A percentile compares a stretch with the other conserved stretches of the same genome.
Evolutionary conservation across 116 monocot genomes (phyloP).

Genomic region (Dioscorea cayenensis): DNA sequence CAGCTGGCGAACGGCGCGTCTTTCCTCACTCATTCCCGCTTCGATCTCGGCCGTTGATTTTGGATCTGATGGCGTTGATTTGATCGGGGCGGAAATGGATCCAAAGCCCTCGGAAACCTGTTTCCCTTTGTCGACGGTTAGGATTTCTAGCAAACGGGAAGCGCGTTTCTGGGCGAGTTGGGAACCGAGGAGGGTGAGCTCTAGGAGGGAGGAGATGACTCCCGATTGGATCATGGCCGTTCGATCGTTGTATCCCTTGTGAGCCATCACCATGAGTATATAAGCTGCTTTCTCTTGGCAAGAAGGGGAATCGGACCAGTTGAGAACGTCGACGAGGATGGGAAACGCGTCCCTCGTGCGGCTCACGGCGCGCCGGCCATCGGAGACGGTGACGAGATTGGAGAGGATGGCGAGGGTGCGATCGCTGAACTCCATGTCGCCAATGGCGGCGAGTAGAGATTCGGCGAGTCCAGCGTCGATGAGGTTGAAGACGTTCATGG

Average conservation of each 20-base stretch:
- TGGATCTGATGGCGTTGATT: constrained; percentile 22
- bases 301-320: constrained; percentile 58
- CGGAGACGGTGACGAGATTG: constrained; percentile 50
- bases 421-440: constrained; percentile 49
- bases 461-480: constrained; percentile 40
- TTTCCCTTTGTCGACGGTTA: constrained; percentile 55
- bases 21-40: constrained; percentile 54
- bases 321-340: constrained; percentile 63
- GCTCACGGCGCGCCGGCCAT: constrained; percentile 51
- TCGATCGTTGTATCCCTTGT: constrained; percentile 41
- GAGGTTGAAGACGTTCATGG: constrained; percentile 33
- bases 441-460: constrained; percentile 33
- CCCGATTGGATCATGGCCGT: constrained; percentile 60
- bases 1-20: constrained; percentile 55
- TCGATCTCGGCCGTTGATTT: not conserved
- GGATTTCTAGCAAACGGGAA: constrained; percentile 49
- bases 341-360: constrained; percentile 32
- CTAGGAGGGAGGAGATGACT: constrained; percentile 48
- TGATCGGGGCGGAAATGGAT: constrained; percentile 6
- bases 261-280: constrained; percentile 82
- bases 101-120: constrained; percentile 38
- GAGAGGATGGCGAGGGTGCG: constrained; percentile 50
- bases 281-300: constrained; percentile 94
- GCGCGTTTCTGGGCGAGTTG: constrained; percentile 75
- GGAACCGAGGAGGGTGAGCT: constrained; percentile 69